Evolutionary conservation across 192 early-diverging fungal genomes (phyloP), one percentile per base, ranked within the genome.

Genomic region (Lunasporangiospora selenospora): DNA sequence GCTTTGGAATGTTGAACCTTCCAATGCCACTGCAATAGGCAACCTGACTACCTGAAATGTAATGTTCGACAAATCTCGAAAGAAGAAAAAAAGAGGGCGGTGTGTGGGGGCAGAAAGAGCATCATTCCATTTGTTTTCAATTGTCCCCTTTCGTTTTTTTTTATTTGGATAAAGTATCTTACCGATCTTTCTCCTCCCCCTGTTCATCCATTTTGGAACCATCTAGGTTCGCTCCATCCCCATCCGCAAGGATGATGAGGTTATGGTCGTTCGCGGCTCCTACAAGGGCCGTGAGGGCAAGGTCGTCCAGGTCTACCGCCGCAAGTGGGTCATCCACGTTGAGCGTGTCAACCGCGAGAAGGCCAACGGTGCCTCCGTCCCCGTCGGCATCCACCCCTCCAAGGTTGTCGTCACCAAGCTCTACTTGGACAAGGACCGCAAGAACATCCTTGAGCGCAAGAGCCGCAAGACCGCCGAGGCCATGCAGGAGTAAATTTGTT

Each of bases 261-360:
- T 99, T 62, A 83, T 86, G 60, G 88, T 99, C 76, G 88, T 95
- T 73, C 91, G 97, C 69, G 98, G 98, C 77, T 86, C 86, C 80
- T 84, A 89, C 92, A 98, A 98, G 91, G 96, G 94, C 78, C 92
- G 91, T 75, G 92, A 95, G 77, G 98, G 98, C 75, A 96, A 97
- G 91, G 94, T 99, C 58, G 79, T 85, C 63, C 85, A 90, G 59
- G 95, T 97, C 73, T 98, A 98, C 95, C 94, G 98, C 81, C 93
- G 95, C 85, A 98, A 96, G 90, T 99, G 90, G 90, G 90, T 96
- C 57, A 99, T 99, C 83, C 92, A 98, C 87, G 90, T 99, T 50
- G 96, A 99, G 81, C 95, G 96, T 70, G 81, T 99, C 65, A 89
- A 81, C 77, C 92, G 88, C 79, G 96, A 99, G 83, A 99, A 99